Evolutionary conservation across 2,329 filamentous ascomycete genomes (phyloP).

Genomic region (Ascochyta lentis): DNA sequence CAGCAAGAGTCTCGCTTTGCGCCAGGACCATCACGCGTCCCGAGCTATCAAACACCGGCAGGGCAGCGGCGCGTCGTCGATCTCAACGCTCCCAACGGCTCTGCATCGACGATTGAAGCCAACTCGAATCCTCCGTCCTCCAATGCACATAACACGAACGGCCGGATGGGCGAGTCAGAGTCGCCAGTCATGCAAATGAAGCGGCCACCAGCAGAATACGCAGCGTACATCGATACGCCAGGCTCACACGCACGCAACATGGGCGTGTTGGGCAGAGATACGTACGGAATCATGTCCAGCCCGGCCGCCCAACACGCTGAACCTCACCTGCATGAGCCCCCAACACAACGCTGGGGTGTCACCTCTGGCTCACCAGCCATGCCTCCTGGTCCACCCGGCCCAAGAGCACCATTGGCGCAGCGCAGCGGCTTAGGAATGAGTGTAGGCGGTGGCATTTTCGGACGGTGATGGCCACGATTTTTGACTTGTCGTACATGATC

Average conservation of each 20-base stretch:
- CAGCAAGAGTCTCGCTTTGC: constrained; percentile 47
- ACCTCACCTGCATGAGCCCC: constrained; percentile 31
- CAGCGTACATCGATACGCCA: constrained; percentile 34
- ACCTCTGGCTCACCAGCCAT: constrained; percentile 20
- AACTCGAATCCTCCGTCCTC: constrained; percentile 49
- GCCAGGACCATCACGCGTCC: constrained; percentile 33
- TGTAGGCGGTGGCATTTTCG: constrained; percentile 42
- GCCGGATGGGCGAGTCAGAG: constrained; percentile 41
- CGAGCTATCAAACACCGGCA: constrained; percentile 47
- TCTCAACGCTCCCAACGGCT: constrained; percentile 46
- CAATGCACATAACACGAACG: constrained; percentile 33
- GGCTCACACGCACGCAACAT: constrained; percentile 36
- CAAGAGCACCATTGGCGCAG: constrained; percentile 39
- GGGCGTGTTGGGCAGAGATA: constrained; percentile 32
- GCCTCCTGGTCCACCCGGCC: constrained; percentile 27
- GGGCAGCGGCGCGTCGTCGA: constrained; percentile 46
- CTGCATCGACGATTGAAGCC: constrained; percentile 49
- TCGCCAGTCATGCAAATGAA: constrained; percentile 50
- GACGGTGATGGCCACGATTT: constrained; percentile 28
- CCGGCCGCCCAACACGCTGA: constrained; percentile 37
- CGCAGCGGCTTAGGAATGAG: constrained; percentile 35
- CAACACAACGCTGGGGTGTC: constrained; percentile 32
- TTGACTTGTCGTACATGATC: constrained; percentile 4
- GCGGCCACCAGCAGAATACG: constrained; percentile 39
- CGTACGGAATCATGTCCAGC: constrained; percentile 41